These are phyloP conservation scores for Agarophyton chilense DNA, from an alignment of 23 red algal genomes.

Conservation along the genomic window DNA sequence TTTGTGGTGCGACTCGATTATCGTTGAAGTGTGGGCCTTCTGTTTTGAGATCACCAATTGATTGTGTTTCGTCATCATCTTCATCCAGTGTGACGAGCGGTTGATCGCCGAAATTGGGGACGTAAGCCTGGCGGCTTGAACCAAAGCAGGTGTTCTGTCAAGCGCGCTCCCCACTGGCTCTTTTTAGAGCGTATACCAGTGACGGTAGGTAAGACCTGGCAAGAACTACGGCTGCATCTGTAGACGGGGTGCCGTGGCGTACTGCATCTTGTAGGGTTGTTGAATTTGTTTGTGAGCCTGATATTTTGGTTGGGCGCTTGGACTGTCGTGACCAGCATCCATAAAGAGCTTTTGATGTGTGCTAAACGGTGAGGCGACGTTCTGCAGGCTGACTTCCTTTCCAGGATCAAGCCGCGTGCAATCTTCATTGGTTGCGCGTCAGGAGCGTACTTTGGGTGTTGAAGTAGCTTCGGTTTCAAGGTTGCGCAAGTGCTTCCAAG, in stretches of 20 bases:
- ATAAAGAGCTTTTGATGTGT: neutral
- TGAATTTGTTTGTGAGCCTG: no score
- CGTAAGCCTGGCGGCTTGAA: no score
- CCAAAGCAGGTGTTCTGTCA: no score
- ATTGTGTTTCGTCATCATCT: neutral
- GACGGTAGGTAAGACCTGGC: neutral
- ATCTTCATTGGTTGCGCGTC: no score
- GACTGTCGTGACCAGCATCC: neutral
- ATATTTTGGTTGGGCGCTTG: neutral
- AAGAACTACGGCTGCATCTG: neutral
- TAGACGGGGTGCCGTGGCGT: conserved; percentile 1
- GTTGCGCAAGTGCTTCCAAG: neutral
- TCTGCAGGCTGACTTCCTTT: no score
- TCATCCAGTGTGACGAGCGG: no score
- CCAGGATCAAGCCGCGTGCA: no score
- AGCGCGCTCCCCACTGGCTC: no score
- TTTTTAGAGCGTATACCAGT: neutral
- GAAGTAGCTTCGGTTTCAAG: no score
- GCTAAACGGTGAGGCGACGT: neutral
- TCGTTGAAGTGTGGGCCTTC: neutral
- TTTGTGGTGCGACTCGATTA: no score
- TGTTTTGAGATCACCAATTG: neutral
- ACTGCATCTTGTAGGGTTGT: neutral
- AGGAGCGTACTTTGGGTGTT: no score
- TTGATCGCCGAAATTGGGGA: no score